phyloP scores from a whole-genome alignment of 106 monocot species.

The Triglochin maritima region DNA sequence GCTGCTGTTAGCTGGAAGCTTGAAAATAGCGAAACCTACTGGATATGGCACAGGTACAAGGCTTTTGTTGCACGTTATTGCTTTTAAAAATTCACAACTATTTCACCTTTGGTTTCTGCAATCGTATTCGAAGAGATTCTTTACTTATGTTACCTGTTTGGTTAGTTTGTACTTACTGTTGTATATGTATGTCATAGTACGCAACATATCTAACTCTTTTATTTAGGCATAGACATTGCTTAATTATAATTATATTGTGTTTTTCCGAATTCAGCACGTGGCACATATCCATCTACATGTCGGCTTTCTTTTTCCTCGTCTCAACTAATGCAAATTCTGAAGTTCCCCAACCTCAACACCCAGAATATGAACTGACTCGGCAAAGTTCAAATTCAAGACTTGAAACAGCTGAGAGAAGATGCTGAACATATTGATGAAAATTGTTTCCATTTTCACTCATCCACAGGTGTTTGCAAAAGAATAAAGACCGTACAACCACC shows the following conservation, averaged over 20 bases:
- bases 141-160: not conserved
- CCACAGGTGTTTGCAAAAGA: no score
- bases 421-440: not conserved
- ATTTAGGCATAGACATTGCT: not conserved
- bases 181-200: not conserved
- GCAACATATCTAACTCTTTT: not conserved
- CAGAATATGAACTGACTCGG: constrained; percentile 43
- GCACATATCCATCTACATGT: constrained; percentile 73
- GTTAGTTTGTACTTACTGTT: not conserved
- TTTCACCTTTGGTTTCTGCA: not conserved
- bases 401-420: constrained; percentile 4
- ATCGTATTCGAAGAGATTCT: not conserved
- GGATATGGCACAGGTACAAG: constrained; percentile 96
- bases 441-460: no score
- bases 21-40: constrained; percentile 63
- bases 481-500: no score
- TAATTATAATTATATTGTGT: not conserved
- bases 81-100: not conserved
- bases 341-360: constrained; percentile 7
- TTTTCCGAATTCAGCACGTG: constrained; percentile 40
- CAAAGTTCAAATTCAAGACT: constrained; percentile 39
- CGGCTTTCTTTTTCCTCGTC: constrained; percentile 73
- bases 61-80: no score
- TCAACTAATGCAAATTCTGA: constrained; percentile 21
- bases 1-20: constrained; percentile 72